Evolutionary conservation across 225 moss, liverwort and hornwort genomes (phyloP), one percentile per base, ranked within the genome.

Genomic region (Sphagnum tenellum): DNA sequence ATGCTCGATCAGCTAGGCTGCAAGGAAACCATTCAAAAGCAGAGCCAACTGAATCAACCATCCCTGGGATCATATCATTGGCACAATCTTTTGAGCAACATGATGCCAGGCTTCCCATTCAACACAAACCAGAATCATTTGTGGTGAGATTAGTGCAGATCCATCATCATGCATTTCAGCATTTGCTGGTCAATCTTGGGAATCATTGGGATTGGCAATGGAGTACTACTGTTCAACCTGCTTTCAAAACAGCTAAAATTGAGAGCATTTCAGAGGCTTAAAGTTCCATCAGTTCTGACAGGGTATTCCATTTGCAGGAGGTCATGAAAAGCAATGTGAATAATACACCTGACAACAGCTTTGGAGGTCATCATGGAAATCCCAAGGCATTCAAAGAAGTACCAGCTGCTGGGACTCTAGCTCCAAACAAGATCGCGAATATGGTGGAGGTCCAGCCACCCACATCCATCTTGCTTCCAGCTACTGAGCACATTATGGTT

Each of bases 41-140:
- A 12, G 85, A 85, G 68, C 81, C 81, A 48, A 81, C 78, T 0
- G 85, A 85, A 69, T 85, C 78, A 29, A 29, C 29, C 1, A 85
- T 78, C 67, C 81, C 85, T 9, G 85, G 81, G 70, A 85, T 85
- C 29, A 29, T 29, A 12, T 61, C 61, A 4, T 46, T 61, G 46
- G 61, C 44, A 47, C 61, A 10, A 46, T 58, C 58, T 3, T 78
- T 81, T 2, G 75, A 81, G 46, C 84, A 80, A 44, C 77, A 77
- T 29, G 29, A 29, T 70, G 78, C 80, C 1, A 29, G 29, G 29
- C 84, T 81, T 61, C 80, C 84, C 3, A 84, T 78, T 48, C 84
- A 81, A 60, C 81, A 80, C 44, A 84, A 84, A 63, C 84, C 80
- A 69, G 76, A 72, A 7, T 50, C 71, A 47, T 7, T 46, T 14